phyloP scores from a whole-genome alignment of 2,329 filamentous ascomycete species.

The Ophiosphaerella narmari region DNA sequence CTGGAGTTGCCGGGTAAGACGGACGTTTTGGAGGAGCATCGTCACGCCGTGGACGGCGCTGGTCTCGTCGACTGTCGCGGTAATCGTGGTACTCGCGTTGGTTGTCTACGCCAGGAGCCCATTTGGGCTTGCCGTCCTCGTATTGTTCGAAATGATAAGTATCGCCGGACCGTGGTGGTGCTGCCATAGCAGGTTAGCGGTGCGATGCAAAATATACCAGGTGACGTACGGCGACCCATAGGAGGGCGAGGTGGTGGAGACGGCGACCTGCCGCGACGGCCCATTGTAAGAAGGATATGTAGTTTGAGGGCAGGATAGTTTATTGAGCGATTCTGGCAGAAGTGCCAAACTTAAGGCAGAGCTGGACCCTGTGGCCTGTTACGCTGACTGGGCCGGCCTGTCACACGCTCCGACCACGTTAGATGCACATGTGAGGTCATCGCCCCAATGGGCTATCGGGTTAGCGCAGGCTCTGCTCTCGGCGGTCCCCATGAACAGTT shows the following conservation, averaged over 20 bases:
- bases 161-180: constrained; percentile 2
- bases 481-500: constrained; percentile 12
- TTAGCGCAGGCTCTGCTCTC: constrained; percentile 9
- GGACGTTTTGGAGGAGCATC: constrained; percentile 17
- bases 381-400: not conserved
- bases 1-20: not conserved
- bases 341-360: not conserved
- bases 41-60: constrained; percentile 20
- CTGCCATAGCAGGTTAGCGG: constrained; percentile 11
- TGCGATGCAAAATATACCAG: not conserved
- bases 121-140: constrained; percentile 34
- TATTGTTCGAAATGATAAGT: constrained; percentile 35
- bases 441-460: constrained; percentile 9
- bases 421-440: constrained; percentile 18
- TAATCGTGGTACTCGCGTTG: constrained; percentile 27
- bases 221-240: constrained; percentile 17
- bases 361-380: not conserved
- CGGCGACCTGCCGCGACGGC: constrained; percentile 22
- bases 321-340: not conserved
- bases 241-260: constrained; percentile 25
- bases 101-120: constrained; percentile 28
- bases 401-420: constrained; percentile 1
- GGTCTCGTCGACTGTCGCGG: constrained; percentile 25
- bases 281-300: constrained; percentile 11
- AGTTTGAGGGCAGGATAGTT: not conserved